Conservation (phyloP, 768 basidiomycete species). For the Suillus weaverae region DNA sequence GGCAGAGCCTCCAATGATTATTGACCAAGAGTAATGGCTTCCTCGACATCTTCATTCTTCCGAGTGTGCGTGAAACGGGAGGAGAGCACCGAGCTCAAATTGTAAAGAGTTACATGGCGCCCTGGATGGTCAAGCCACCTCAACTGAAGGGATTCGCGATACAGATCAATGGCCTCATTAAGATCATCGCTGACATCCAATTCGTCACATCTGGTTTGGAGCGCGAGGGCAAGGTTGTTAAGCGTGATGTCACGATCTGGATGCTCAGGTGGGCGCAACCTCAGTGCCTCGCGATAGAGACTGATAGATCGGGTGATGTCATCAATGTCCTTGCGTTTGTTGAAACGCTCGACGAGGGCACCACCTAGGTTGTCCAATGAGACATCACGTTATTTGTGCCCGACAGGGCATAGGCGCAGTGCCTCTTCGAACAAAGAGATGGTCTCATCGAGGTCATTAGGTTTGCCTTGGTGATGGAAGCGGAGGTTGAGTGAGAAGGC, state of each 20-base stretch:
- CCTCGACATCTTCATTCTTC: background rate
- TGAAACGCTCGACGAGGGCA: background rate
- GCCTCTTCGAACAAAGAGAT: background rate
- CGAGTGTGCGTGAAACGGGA: background rate
- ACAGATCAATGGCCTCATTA: background rate
- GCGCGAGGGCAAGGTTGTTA: background rate
- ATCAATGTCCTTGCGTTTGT: background rate
- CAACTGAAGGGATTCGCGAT: background rate
- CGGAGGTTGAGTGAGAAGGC: rapidly evolving
- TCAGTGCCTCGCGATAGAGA: background rate
- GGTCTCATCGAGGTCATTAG: background rate
- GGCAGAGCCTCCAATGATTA: background rate
- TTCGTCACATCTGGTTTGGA: background rate
- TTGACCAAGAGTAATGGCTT: background rate
- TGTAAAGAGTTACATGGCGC: background rate
- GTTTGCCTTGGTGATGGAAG: background rate
- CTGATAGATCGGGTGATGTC: background rate
- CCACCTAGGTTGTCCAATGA: background rate
- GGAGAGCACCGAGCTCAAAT: background rate
- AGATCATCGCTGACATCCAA: background rate
- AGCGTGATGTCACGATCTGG: background rate
- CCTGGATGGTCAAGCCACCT: background rate
- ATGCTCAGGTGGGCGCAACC: background rate
- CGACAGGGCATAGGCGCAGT: background rate
- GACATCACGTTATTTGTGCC: background rate